A percentile compares a stretch with the other conserved stretches of the same genome.
Conservation (phyloP, 2,329 filamentous ascomycete genomes). For the Pseudogymnoascus sp. region DNA sequence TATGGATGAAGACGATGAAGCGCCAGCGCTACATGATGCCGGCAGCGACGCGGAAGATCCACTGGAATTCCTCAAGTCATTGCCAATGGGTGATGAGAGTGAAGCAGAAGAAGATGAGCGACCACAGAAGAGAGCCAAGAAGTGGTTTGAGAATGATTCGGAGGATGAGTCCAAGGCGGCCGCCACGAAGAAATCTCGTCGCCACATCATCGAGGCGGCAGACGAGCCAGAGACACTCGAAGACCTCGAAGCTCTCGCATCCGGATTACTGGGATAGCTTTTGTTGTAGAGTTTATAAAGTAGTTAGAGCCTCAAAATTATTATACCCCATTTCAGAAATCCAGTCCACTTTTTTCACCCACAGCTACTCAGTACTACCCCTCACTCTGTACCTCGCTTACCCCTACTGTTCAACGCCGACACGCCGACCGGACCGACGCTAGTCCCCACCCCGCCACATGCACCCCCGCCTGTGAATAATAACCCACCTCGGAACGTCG, state of each 20-base stretch:
- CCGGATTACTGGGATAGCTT: constrained; percentile 56
- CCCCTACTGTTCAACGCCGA: not conserved
- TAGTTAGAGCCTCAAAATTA: constrained; percentile 9
- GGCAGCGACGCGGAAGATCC: constrained; percentile 47
- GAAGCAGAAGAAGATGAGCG: constrained; percentile 39
- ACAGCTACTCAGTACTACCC: not conserved
- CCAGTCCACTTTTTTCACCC: not conserved
- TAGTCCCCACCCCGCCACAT: constrained; percentile 7
- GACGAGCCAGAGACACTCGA: constrained; percentile 72
- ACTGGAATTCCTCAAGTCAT: constrained; percentile 50
- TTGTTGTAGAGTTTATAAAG: constrained; percentile 9
- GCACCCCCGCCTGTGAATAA: constrained; percentile 4
- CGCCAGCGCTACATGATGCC: constrained; percentile 28
- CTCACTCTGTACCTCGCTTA: constrained; percentile 11
- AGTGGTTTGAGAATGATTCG: constrained; percentile 70
- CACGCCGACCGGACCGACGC: not conserved
- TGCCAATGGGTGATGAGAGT: constrained; percentile 44
- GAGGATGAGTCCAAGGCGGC: constrained; percentile 40
- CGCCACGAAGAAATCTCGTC: constrained; percentile 32
- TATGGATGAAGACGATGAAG: constrained; percentile 34
- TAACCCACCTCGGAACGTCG: constrained; percentile 1
- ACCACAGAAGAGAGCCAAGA: constrained; percentile 62
- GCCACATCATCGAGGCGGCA: constrained; percentile 53
- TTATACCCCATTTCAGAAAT: constrained; percentile 5
- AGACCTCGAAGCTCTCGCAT: constrained; percentile 71